phyloP scores from a whole-genome alignment of 306 rosid genomes.

The Canavalia ensiformis region DNA sequence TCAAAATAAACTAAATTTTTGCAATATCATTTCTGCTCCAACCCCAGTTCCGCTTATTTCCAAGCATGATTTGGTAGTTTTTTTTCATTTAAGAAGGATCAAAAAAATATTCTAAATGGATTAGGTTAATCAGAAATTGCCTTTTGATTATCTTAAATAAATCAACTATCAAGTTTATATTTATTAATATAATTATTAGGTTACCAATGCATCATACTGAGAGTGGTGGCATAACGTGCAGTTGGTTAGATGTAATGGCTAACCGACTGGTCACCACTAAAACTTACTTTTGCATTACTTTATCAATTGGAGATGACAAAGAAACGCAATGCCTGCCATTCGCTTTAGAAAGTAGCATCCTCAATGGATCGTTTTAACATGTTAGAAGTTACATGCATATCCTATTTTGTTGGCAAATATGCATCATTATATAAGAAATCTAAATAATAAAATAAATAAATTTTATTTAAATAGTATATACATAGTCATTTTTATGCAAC shows the following conservation, averaged over 20 bases:
- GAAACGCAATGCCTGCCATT: constrained; percentile 47
- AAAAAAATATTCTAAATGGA: not conserved
- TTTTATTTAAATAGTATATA: not conserved
- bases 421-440: not conserved
- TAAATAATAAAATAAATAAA: not conserved
- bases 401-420: constrained; percentile 34
- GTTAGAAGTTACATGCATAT: constrained; percentile 41
- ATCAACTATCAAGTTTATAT: not conserved
- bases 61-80: not conserved
- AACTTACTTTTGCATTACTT: constrained; percentile 41
- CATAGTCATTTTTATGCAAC: not conserved
- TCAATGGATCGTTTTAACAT: constrained; percentile 22
- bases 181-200: not conserved
- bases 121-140: constrained; percentile 35
- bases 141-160: not conserved
- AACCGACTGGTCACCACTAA: constrained; percentile 47
- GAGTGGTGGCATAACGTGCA: constrained; percentile 38
- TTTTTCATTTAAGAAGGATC: not conserved
- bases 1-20: not conserved
- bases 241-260: constrained; percentile 46
- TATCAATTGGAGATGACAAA: constrained; percentile 51
- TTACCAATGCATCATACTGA: constrained; percentile 28
- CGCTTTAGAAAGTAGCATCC: constrained; percentile 39
- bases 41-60: constrained; percentile 1
- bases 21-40: not conserved